Percentiles rank a stretch among this genome's conserved stretches.
phyloP scores from a whole-genome alignment of 108 stramenopile species.

The Fragilaria radians region DNA sequence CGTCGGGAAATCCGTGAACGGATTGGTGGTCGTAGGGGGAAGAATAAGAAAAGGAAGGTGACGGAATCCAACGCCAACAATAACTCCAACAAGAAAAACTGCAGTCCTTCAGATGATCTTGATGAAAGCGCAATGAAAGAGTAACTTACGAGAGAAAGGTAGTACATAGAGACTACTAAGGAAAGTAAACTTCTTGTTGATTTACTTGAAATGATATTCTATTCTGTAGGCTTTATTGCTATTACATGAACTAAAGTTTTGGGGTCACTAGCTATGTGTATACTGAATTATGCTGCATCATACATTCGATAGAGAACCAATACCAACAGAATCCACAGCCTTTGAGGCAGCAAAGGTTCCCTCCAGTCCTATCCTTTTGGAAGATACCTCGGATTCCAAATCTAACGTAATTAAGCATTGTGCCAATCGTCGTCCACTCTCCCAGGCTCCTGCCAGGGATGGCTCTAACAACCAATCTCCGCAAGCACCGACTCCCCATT shows the following conservation, averaged over 20 bases:
- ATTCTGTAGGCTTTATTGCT: too few relatives aligned
- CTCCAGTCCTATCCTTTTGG: not conserved
- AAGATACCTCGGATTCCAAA: not conserved
- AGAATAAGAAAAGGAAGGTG: slow-evolving; percentile 24
- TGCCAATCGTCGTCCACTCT: slow-evolving; percentile 66
- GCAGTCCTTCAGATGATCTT: too few relatives aligned
- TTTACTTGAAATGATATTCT: too few relatives aligned
- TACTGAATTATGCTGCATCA: not conserved
- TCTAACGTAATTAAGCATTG: slow-evolving; percentile 19
- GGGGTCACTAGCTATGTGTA: too few relatives aligned
- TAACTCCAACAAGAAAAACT: too few relatives aligned
- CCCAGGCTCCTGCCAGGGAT: slow-evolving; percentile 76
- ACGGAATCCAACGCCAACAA: too few relatives aligned
- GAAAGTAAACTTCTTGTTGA: too few relatives aligned
- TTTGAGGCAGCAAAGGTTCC: slow-evolving; percentile 1
- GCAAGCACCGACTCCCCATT: slow-evolving; percentile 58
- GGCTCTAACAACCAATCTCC: slow-evolving; percentile 83
- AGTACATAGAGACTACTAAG: too few relatives aligned
- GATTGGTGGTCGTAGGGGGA: slow-evolving; percentile 55
- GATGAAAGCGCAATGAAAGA: too few relatives aligned
- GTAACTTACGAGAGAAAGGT: too few relatives aligned
- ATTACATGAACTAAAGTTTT: too few relatives aligned
- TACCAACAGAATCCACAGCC: slow-evolving; percentile 4
- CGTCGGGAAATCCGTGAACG: slow-evolving; percentile 42
- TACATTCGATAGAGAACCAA: slow-evolving; percentile 1